Evolutionary conservation across 2,329 filamentous ascomycete genomes (phyloP), one percentile per base, ranked within the genome.

Genomic region (Phyllachora maydis): DNA sequence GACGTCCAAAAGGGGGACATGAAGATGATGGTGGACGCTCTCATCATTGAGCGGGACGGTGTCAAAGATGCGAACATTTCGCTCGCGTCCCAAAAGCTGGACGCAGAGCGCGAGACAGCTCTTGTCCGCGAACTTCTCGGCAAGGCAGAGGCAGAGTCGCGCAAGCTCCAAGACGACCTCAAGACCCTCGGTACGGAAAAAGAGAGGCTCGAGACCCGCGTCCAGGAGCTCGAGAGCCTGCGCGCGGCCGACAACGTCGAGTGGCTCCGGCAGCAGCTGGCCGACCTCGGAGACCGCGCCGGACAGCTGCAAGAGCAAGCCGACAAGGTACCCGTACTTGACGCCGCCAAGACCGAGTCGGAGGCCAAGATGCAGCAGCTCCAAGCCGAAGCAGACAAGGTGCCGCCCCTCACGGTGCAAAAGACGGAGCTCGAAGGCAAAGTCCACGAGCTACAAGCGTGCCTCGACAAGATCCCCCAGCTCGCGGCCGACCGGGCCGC

Each of bases 31-130:
- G n/a, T n/a, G n/a, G n/a, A 33, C 24, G 32, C 29, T 8, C 32
- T 38, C 23, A 33, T 25, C 17, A 36, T 32, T 7, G 36, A 36
- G n/a, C 34, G 37, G n/a, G 34, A 24, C 3, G 36, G 36, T 14
- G 28, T 34, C 20, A 37, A 38, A 29, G 35, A 28, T 10, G 36
- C 36, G 26, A 36, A 36, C 23, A 27, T 37, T 11, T 36, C 35
- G 6, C 31, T 38, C 13, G 36, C 36, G 4, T 31, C 24, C 23
- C 35, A 37, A 26, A 38, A 36, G 25, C 32, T 37, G 9, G 32
- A 37, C 13, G 19, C 36, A 11, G 32, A 27, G 5, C 23, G 22
- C 4, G 30, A 35, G 10, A 28, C 36, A 25, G 22, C 22, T n/a
- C 26, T 22, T 6, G 24, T 34, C 11, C 27, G 28, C 17, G 25